A percentile compares a stretch with the other conserved stretches of the same genome.
Conservation (phyloP, 1,284 basidiomycete species). For the Tilletia indica region DNA sequence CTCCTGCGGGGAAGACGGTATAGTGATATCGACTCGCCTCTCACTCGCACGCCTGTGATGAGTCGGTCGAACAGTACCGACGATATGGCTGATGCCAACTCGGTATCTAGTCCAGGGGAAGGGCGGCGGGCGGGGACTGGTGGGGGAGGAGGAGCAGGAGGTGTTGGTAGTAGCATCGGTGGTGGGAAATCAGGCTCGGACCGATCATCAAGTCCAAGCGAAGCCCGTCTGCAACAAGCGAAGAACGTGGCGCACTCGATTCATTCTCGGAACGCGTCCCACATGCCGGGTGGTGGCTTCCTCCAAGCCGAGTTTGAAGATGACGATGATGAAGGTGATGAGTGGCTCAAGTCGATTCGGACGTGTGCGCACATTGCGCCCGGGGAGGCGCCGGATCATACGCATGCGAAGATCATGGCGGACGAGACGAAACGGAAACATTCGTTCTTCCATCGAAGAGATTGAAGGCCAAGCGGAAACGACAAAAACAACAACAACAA, state of each 20-base stretch:
- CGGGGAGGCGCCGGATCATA: conserved; percentile 47
- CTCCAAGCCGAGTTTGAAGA: conserved; percentile 39
- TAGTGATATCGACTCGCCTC: conserved; percentile 45
- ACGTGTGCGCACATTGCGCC: conserved; percentile 51
- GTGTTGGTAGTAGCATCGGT: neutral
- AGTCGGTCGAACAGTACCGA: conserved; percentile 40
- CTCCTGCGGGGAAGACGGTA: conserved; percentile 71
- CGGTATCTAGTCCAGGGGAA: neutral
- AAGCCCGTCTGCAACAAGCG: conserved; percentile 21
- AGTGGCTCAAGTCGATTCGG: conserved; percentile 56
- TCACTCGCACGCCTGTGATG: conserved; percentile 47
- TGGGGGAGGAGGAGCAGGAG: neutral
- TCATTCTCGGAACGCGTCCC: neutral
- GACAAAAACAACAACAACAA: too few relatives aligned
- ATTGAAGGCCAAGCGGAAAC: neutral
- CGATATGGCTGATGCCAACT: conserved; percentile 3
- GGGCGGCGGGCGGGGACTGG: neutral
- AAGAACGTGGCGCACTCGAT: conserved; percentile 24
- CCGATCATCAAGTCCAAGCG: neutral
- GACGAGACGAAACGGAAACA: conserved; percentile 49
- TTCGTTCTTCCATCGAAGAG: conserved; percentile 40
- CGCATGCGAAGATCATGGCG: conserved; percentile 44
- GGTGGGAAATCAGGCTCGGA: neutral
- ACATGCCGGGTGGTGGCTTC: conserved; percentile 13
- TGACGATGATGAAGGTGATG: conserved; percentile 56